Base-by-base conservation (phyloP, 352 stramenopile genomes). In the Lagenidium giganteum region DNA sequence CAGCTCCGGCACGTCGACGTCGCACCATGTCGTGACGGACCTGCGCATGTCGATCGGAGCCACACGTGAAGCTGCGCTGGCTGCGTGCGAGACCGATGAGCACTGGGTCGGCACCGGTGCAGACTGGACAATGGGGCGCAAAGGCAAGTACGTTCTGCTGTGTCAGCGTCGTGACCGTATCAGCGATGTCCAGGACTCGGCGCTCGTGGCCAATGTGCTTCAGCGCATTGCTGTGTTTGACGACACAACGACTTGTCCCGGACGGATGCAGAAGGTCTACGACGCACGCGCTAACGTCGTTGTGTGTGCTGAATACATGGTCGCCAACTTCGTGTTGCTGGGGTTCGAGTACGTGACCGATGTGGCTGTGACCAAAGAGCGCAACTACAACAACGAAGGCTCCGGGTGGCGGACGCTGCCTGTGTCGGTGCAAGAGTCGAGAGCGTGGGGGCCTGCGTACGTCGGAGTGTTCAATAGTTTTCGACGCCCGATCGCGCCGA, bases 311-410 rank as follows among this genome's bases (percentile, higher is more conserved):
- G 38, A 40, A 3, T 41, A 49, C 16, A 52, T 53, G 2, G 54
- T 23, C 5, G 26, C 44, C 1, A 41, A 46, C 1, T 47, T 60
- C 13, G 26, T 40, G 1, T 20, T 51, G 8, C 26, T 25, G 11
- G 32, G n/a, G 7, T 53, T 44, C 12, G 37, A 70, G 36, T 77
- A 64, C 29, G 53, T 77, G 11, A 49, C 62, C 4, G 66, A 77
- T 35, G 36, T 77, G 40, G 59, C 69, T 29, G 67, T 64, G 24
- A 71, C 66, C 3, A 64, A 42, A 23, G 66, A 73, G 33, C 50
- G 38, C 0, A 70, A 69, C 30, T 78, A 73, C 59, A 78, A 69
- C 41, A 61, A 73, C 53, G 55, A 78, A 13, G 51, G 35, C 0
- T 59, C 62, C 0, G 66, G 59, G 23, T 78, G 62, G 66, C 55